phyloP scores from a whole-genome alignment of 495 filamentous ascomycete species.

The Lophiostoma macrostomum region DNA sequence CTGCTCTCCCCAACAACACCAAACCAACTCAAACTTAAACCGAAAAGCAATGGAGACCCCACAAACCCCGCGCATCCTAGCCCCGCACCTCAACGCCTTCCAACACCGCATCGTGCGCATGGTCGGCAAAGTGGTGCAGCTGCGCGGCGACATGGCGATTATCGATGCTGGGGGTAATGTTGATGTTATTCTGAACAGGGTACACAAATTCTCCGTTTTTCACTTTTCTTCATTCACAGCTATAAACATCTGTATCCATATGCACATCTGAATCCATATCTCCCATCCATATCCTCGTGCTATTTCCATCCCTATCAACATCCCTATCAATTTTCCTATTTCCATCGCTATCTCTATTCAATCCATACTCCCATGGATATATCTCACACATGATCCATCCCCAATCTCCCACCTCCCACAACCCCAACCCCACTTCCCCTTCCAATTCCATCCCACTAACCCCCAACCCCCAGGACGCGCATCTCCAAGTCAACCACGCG shows the following conservation, averaged over 20 bases:
- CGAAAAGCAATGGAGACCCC: conserved; percentile 26
- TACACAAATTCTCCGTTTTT: conserved; percentile 39
- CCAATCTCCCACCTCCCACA: too few relatives aligned
- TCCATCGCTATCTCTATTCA: too few relatives aligned
- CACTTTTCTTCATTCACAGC: neutral
- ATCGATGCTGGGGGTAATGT: conserved; percentile 74
- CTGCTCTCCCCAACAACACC: neutral
- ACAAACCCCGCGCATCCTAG: conserved; percentile 46
- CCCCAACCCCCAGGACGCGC: conserved; percentile 58
- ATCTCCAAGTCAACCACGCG: conserved; percentile 72
- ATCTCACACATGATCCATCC: too few relatives aligned
- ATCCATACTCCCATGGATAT: too few relatives aligned
- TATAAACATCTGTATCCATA: neutral
- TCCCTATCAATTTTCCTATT: too few relatives aligned
- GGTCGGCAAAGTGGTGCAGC: conserved; percentile 75
- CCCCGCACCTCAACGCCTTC: conserved; percentile 43
- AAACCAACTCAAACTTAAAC: too few relatives aligned
- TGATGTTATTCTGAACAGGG: conserved; percentile 67
- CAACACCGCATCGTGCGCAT: conserved; percentile 65
- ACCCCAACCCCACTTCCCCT: too few relatives aligned
- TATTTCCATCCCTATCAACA: too few relatives aligned
- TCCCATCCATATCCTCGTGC: too few relatives aligned
- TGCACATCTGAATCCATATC: too few relatives aligned
- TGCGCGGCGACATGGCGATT: conserved; percentile 76
- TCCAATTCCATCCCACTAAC: too few relatives aligned